Conservation (phyloP, 176 grass and related monocot genomes). For the Miscanthus lutarioriparius region DNA sequence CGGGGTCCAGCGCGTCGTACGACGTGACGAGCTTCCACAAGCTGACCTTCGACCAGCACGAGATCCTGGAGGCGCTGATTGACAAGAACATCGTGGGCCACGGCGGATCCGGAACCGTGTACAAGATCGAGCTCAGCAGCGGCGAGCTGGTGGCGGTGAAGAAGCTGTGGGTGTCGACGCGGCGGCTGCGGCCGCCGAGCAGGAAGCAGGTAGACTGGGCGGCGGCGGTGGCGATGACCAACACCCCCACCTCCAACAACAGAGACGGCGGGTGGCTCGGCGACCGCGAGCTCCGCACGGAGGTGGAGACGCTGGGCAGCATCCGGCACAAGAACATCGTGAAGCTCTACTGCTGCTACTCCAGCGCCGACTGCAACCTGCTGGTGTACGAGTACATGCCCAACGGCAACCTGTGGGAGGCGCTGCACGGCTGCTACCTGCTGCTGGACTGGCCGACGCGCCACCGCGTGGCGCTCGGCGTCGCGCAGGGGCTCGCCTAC, state of each 20-base stretch:
- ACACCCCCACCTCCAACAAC: neutral
- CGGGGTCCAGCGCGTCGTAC: constrained; percentile 56
- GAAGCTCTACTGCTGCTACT: constrained; percentile 98
- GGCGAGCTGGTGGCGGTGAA: constrained; percentile 83
- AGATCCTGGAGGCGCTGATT: constrained; percentile 88
- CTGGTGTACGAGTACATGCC: constrained; percentile 99
- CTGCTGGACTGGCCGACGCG: constrained; percentile 77
- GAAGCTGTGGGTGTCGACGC: constrained; percentile 67
- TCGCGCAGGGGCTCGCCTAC: constrained; percentile 90
- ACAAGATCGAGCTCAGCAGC: constrained; percentile 84
- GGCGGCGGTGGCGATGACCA: neutral
- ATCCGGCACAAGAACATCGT: constrained; percentile 99
- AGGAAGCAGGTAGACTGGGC: neutral
- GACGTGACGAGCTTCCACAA: constrained; percentile 96
- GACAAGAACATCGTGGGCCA: constrained; percentile 94
- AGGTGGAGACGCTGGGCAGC: constrained; percentile 98
- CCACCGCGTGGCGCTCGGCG: constrained; percentile 68
- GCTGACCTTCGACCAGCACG: constrained; percentile 83
- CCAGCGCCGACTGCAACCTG: constrained; percentile 72
- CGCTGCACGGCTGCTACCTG: constrained; percentile 71
- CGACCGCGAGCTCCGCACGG: constrained; percentile 67
- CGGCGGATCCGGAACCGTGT: constrained; percentile 80
- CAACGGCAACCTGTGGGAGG: constrained; percentile 93
- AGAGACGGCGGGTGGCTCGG: constrained; percentile 35
- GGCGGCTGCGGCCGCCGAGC: neutral